A percentile compares a stretch with the other conserved stretches of the same genome.
These are phyloP conservation scores for Colletotrichum tofieldiae DNA, from an alignment of 2,329 filamentous ascomycete genomes.

Conservation along the genomic window DNA sequence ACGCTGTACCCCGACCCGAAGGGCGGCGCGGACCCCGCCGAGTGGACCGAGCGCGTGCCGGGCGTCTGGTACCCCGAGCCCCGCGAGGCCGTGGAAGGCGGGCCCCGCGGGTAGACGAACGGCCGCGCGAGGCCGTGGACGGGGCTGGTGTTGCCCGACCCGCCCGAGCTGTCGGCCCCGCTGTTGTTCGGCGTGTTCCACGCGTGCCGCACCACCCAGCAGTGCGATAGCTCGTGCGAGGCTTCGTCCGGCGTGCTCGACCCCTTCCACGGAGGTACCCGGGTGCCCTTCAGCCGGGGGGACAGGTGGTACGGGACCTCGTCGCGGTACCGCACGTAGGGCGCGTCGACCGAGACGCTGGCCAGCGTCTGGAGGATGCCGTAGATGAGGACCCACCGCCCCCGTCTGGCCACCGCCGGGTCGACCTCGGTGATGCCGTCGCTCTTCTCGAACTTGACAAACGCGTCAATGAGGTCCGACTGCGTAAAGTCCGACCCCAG, in stretches of 20 bases:
- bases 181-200: constrained; percentile 55
- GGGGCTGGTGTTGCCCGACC: constrained; percentile 47
- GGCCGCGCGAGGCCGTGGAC: constrained; percentile 25
- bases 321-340: constrained; percentile 66
- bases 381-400: constrained; percentile 75
- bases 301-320: constrained; percentile 72
- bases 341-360: constrained; percentile 71
- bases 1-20: constrained; percentile 50
- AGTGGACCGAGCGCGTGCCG: constrained; percentile 47
- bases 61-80: constrained; percentile 37
- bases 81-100: constrained; percentile 44
- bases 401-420: constrained; percentile 69
- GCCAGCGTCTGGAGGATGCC: constrained; percentile 73
- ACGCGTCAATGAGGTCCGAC: constrained; percentile 70
- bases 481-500: constrained; percentile 68
- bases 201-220: constrained; percentile 62
- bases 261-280: constrained; percentile 70
- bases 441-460: constrained; percentile 69
- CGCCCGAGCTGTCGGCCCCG: constrained; percentile 48
- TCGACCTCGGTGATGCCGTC: constrained; percentile 67
- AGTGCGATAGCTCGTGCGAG: constrained; percentile 67
- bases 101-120: constrained; percentile 48
- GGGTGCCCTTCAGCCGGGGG: constrained; percentile 66
- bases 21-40: constrained; percentile 44
- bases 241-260: constrained; percentile 54